These are phyloP conservation scores for Flaveria sonorensis DNA, from an alignment of 129 eudicot genomes.

Conservation along the genomic window DNA sequence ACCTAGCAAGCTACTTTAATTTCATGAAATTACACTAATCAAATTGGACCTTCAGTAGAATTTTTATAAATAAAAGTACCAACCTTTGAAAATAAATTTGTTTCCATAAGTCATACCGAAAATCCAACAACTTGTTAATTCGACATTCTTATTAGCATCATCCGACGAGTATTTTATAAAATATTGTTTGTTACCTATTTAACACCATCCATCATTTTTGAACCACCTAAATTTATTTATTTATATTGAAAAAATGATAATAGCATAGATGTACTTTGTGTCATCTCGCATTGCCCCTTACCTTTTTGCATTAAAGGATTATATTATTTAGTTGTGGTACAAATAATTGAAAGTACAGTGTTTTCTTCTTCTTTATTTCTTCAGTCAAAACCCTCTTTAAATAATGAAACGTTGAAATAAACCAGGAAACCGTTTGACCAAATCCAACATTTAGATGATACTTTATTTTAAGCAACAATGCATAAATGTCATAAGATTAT, in stretches of 20 bases:
- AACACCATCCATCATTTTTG: not conserved
- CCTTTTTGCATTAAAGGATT: slow-evolving; percentile 1
- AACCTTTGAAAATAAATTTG: not conserved
- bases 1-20: too few relatives aligned
- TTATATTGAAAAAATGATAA: not conserved
- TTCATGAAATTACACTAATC: too few relatives aligned
- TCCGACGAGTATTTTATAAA: too few relatives aligned
- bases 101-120: not conserved
- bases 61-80: not conserved
- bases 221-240: not conserved
- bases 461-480: not conserved
- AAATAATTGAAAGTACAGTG: not conserved
- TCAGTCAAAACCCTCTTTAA: not conserved
- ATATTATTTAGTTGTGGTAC: slow-evolving; percentile 8
- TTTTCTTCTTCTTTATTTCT: too few relatives aligned
- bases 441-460: not conserved
- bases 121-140: not conserved
- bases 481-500: too few relatives aligned
- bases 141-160: too few relatives aligned
- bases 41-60: too few relatives aligned
- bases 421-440: not conserved
- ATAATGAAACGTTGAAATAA: not conserved
- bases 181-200: not conserved
- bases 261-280: slow-evolving; percentile 21
- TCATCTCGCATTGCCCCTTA: slow-evolving; percentile 1